Conservation (phyloP, 78 protist species). For the Emiliania huxleyi region DNA sequence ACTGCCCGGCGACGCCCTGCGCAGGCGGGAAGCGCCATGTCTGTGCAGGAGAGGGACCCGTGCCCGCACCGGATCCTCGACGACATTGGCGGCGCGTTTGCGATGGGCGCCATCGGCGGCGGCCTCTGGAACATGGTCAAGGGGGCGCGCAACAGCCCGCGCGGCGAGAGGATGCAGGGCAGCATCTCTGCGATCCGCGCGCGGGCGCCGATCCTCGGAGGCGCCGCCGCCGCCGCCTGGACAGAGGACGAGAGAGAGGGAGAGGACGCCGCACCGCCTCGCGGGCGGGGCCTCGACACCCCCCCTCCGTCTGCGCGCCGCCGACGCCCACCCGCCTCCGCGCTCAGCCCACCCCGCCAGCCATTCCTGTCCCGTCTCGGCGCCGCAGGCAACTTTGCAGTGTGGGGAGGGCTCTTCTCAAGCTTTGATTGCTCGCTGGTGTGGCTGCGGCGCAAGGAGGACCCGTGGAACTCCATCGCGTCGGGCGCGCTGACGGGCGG, state of each 20-base stretch:
- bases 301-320: too few relatives aligned
- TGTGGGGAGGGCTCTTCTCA: conserved; percentile 72
- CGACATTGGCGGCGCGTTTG: conserved; percentile 63
- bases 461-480: conserved; percentile 51
- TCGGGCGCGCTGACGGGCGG: conserved; percentile 64
- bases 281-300: too few relatives aligned
- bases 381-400: conserved; percentile 52
- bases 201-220: conserved; percentile 41
- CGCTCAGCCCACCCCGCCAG: neutral
- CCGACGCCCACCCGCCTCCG: neutral
- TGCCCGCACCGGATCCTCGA: conserved; percentile 63
- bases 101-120: conserved; percentile 57
- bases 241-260: too few relatives aligned
- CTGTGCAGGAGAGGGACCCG: conserved; percentile 45
- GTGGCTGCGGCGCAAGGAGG: conserved; percentile 51
- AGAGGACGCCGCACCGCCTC: neutral
- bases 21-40: too few relatives aligned
- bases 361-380: neutral
- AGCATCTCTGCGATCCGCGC: neutral
- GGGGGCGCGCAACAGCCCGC: conserved; percentile 50
- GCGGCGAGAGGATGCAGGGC: conserved; percentile 30
- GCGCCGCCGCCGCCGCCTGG: neutral
- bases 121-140: conserved; percentile 34
- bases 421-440: conserved; percentile 60
- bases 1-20: too few relatives aligned